Evolutionary conservation across 495 filamentous ascomycete genomes (phyloP), one percentile per base, ranked within the genome.

Genomic region (Penicillium samsonianum): DNA sequence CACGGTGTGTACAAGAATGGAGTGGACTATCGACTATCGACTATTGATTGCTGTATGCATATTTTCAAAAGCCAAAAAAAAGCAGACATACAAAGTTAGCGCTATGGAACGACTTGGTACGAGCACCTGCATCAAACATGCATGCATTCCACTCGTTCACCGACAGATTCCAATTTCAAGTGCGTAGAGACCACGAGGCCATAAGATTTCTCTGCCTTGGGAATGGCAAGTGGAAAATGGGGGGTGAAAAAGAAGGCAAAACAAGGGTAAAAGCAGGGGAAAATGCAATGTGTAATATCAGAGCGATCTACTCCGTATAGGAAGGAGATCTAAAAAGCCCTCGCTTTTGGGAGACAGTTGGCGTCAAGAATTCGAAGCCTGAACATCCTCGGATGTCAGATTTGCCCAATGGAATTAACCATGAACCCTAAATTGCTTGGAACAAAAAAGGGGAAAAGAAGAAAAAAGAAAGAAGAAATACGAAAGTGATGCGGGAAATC

Each of bases 1-100:
- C n/a, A 33, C 11, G 1, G 11, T 14, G 30, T 33, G 53, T 47
- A 30, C 22, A 47, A 55, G n/a, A 33, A 33, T 14, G 30, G 16
- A 26, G 17, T 16, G 30, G n/a, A n/a, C n/a, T n/a, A n/a, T n/a
- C 23, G 4, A 5, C n/a, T 51, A 41, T 52, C n/a, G 22, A 55
- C 43, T 47, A 47, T 47, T 47, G 53, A 47, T 28, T 54, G 19
- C 3, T 42, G n/a, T 30, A 40, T 53, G 37, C 50, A 43, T 53
- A 43, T 42, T 12, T 53, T 7, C 20, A 41, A 28, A 52, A 38
- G 49, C 19, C n/a, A n/a, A n/a, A 40, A 52, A 40, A 31, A 16
- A 28, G 25, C 19, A 33, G 31, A 33, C 8, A 37, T 19, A 20
- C 25, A 28, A 41, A n/a, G 7, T 16, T 38, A 14, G 33, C 49